These are phyloP conservation scores for Aspergillus sp. DNA, from an alignment of 2,329 filamentous ascomycete species.

Conservation along the genomic window DNA sequence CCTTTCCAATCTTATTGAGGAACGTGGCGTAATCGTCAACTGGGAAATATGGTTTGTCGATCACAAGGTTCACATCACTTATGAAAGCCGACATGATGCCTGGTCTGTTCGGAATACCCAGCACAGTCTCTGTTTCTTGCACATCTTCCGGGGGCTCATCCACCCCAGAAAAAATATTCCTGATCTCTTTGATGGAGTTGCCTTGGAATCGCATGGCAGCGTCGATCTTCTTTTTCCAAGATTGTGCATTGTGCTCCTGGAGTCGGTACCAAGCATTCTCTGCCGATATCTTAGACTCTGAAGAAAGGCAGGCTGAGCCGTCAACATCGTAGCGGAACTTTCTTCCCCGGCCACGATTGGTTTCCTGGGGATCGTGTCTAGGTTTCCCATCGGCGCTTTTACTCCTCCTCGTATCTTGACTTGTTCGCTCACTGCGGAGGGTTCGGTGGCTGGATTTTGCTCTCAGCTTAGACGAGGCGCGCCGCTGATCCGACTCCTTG, in stretches of 20 bases:
- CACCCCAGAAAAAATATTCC: slow-evolving; percentile 73
- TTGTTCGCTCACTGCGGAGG: slow-evolving; percentile 34
- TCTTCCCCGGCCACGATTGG: slow-evolving; percentile 31
- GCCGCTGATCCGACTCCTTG: slow-evolving; percentile 58
- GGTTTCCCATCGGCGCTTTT: slow-evolving; percentile 51
- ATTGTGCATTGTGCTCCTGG: slow-evolving; percentile 75
- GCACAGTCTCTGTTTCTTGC: slow-evolving; percentile 76
- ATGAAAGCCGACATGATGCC: slow-evolving; percentile 76
- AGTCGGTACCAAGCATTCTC: slow-evolving; percentile 72
- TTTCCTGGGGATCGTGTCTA: slow-evolving; percentile 22
- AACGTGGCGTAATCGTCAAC: slow-evolving; percentile 77
- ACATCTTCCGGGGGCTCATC: slow-evolving; percentile 77
- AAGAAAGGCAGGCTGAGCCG: slow-evolving; percentile 66
- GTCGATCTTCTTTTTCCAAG: slow-evolving; percentile 90
- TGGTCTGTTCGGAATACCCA: slow-evolving; percentile 79
- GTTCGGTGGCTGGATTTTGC: slow-evolving; percentile 48
- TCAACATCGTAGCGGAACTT: slow-evolving; percentile 71
- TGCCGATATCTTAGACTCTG: slow-evolving; percentile 65
- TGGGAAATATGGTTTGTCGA: slow-evolving; percentile 93
- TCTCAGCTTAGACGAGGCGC: slow-evolving; percentile 48
- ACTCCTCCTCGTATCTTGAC: slow-evolving; percentile 44
- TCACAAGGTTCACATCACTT: slow-evolving; percentile 74
- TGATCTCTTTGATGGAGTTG: slow-evolving; percentile 71
- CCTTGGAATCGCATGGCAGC: slow-evolving; percentile 65
- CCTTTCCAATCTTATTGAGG: slow-evolving; percentile 86